phyloP scores from a whole-genome alignment of 1,139 yeast genomes.

The Yamadazyma diospyri region DNA sequence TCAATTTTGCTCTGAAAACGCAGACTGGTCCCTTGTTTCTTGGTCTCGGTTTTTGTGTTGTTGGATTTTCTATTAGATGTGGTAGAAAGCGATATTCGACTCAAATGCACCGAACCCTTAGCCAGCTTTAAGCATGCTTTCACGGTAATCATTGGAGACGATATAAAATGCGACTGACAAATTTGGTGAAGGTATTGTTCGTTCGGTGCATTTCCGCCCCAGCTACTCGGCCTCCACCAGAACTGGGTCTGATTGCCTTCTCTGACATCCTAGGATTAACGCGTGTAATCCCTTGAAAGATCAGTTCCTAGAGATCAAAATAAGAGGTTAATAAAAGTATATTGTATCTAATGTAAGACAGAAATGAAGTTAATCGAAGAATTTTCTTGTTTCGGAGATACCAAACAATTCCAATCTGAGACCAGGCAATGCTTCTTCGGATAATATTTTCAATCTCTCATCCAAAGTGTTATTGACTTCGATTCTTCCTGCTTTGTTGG shows the following conservation, averaged over 20 bases:
- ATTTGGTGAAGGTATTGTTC: too few relatives aligned
- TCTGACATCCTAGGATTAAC: too few relatives aligned
- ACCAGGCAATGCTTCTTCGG: conserved; percentile 87
- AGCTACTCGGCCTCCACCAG: too few relatives aligned
- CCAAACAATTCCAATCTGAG: conserved; percentile 91
- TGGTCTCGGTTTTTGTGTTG: neutral
- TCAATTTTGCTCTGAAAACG: conserved; percentile 2
- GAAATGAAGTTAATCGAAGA: conserved; percentile 58
- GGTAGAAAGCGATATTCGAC: conserved; percentile 1
- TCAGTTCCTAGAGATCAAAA: too few relatives aligned
- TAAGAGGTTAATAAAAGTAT: too few relatives aligned
- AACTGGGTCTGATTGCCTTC: too few relatives aligned
- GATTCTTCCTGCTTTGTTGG: conserved; percentile 74
- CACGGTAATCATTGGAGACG: neutral
- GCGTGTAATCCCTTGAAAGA: too few relatives aligned
- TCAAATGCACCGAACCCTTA: neutral
- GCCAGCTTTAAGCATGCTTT: neutral
- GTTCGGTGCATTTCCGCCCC: too few relatives aligned
- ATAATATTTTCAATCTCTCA: conserved; percentile 81
- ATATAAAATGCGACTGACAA: too few relatives aligned
- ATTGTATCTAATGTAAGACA: too few relatives aligned
- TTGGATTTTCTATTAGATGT: neutral
- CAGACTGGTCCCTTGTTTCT: conserved; percentile 2
- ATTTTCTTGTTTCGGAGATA: conserved; percentile 80
- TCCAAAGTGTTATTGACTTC: conserved; percentile 90